Base-by-base conservation (phyloP, 495 filamentous ascomycete genomes). In the Sphaerosporella brunnea region DNA sequence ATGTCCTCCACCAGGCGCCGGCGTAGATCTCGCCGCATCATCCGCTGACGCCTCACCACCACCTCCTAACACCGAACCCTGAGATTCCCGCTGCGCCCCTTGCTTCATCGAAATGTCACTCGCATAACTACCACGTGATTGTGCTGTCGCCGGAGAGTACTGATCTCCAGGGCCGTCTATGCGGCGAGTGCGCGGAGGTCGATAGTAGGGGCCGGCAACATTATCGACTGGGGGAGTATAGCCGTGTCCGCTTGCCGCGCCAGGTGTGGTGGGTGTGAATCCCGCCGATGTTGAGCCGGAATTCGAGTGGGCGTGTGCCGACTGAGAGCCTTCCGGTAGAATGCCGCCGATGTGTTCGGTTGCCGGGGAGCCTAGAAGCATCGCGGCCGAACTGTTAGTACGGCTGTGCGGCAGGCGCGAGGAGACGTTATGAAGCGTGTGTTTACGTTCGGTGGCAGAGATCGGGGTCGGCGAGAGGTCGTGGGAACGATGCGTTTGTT, bases 171-270 rank as follows among this genome's bases (percentile, higher is more conserved):
- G 41, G 2, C 70, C 53, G 7, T 73, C 78, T 34, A 65, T 68
- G 46, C 77, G 71, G 28, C 79, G 71, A 35, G 75, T 69, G 48
- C 86, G 67, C 4, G 86, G 86, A 5, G 84, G 82, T 4, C 86
- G 80, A 54, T 92, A 94, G 56, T 84, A 94, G 0, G 79, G 80
- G 56, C 82, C 81, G 15, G 73, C 66, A 23, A 18, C 23, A 8
- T 55, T 59, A 13, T 64, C 45, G 58, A 63, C 57, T 21, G 55
- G 56, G 28, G 51, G 55, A 3, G 56, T 58, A 51, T 75, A 79
- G 2, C 80, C 84, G 51, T 81, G 80, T 1, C 72, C 70, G 61
- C 78, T 82, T 21, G 72, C 71, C 35, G 74, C 74, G 40, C 77
- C 77, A 11, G 74, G 72, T 2, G 80, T 83, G 9, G 74, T 80